Conservation (phyloP, 169 alveolate genomes). For the Cryptosporidium parvum region DNA sequence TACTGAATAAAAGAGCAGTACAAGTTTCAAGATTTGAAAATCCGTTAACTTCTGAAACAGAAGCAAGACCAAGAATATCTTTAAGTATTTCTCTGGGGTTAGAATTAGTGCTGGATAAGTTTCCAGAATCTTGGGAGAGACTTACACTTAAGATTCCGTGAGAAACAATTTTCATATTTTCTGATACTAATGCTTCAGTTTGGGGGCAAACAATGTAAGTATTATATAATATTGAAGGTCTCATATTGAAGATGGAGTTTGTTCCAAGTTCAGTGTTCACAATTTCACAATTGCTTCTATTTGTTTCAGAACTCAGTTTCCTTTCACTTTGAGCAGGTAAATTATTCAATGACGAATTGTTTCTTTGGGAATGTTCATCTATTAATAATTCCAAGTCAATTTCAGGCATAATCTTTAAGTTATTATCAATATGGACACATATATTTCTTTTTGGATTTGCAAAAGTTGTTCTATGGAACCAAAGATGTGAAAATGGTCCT, state of each 20-base stretch:
- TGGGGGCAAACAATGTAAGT: slow-evolving; percentile 54
- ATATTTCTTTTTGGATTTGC: slow-evolving; percentile 9
- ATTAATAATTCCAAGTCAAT: slow-evolving; percentile 8
- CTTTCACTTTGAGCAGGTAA: neutral
- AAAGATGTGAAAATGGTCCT: slow-evolving; percentile 56
- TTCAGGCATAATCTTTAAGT: slow-evolving; percentile 56
- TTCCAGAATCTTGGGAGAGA: neutral
- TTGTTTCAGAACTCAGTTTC: neutral
- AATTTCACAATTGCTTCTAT: neutral
- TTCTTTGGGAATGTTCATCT: slow-evolving; percentile 14
- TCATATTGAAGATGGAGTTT: slow-evolving; percentile 2
- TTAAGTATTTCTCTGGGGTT: slow-evolving; percentile 49
- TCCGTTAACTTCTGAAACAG: slow-evolving; percentile 68
- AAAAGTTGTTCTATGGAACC: slow-evolving; percentile 72
- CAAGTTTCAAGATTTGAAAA: slow-evolving; percentile 71
- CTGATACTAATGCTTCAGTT: slow-evolving; percentile 70
- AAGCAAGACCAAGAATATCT: slow-evolving; percentile 60
- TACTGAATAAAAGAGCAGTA: slow-evolving; percentile 40
- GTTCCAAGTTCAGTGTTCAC: slow-evolving; percentile 30
- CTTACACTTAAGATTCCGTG: slow-evolving; percentile 51
- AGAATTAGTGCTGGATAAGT: neutral
- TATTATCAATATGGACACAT: slow-evolving; percentile 48
- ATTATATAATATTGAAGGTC: slow-evolving; percentile 53
- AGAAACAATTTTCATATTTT: slow-evolving; percentile 43
- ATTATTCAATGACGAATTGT: neutral